Evolutionary conservation across 106 monocot genomes (phyloP), one percentile per base, ranked within the genome.

Genomic region (Acanthochlamys bracteata): DNA sequence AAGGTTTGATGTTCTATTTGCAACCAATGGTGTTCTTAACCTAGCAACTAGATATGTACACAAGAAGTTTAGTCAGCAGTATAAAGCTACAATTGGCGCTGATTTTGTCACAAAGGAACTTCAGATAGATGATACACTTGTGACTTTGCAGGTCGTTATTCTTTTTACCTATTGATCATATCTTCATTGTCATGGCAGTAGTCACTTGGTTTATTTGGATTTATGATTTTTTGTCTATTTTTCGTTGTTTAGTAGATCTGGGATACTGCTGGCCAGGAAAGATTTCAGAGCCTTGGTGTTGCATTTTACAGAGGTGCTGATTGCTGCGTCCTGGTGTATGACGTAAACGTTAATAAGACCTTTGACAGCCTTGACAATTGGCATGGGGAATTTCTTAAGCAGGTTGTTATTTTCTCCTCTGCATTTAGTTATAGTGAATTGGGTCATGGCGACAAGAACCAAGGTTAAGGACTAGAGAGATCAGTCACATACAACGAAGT

Each of bases 181-280:
- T 51, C 9, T 33, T 33, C 33, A 33, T 33, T 33, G 33, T 33
- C 33, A 33, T 33, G 33, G 33, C 33, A 6, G 33, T 33, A 33
- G 33, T 33, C 33, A 49, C 12, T 49, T 49, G 49, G 10, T 2
- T 14, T 49, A 49, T 49, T 49, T 49, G 10, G 2, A 14, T n/a
- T n/a, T n/a, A n/a, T 17, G 3, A 12, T 49, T 1, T 49, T 49
- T 49, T 14, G n/a, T n/a, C n/a, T n/a, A n/a, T 49, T 17, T 24
- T 15, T 41, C 60, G 17, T 42, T 65, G 71, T 70, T 25, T 57
- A 53, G 39, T 79, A 93, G 93, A 87, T 95, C 13, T 95, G 95
- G 95, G 95, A 95, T 62, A 95, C 95, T 13, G 90, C 90, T 42
- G 95, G 95, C 11, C 95, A 95, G 71, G 95, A 95, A 69, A 90